Evolutionary conservation across 345 rosid species (phyloP).

Genomic region (Raphanus raphanistrum): DNA sequence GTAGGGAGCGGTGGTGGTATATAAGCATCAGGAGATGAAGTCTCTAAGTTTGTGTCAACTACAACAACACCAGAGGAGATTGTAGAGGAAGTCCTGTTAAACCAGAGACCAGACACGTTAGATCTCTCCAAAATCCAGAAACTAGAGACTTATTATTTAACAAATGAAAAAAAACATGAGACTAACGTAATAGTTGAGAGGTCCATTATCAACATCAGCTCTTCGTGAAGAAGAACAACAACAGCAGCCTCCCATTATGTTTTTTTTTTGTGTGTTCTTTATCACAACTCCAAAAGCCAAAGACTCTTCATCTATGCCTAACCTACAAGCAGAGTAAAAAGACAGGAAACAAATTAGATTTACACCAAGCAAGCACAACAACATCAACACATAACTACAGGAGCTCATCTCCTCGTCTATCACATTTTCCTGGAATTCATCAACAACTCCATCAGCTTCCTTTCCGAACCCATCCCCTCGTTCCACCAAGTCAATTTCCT

Average conservation of each 20-base stretch:
- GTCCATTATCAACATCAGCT: conserved; percentile 46
- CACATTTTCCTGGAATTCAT: too few relatives aligned
- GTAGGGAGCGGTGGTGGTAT: conserved; percentile 74
- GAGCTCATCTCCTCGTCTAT: too few relatives aligned
- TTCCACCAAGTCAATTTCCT: too few relatives aligned
- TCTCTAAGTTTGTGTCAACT: conserved; percentile 84
- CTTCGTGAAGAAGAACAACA: conserved; percentile 61
- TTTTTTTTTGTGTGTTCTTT: neutral
- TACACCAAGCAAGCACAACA: too few relatives aligned
- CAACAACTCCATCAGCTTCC: too few relatives aligned
- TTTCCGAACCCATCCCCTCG: too few relatives aligned
- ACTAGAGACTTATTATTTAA: neutral
- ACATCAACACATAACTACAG: too few relatives aligned
- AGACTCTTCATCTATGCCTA: conserved; percentile 32
- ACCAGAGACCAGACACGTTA: conserved; percentile 54
- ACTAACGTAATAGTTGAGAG: conserved; percentile 55
- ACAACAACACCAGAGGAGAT: conserved; percentile 52
- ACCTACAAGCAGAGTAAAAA: conserved; percentile 16
- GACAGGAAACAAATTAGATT: conserved; percentile 22
- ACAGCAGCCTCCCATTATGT: conserved; percentile 90
- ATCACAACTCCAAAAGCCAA: conserved; percentile 33
- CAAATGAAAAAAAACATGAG: neutral
- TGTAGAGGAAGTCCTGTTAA: conserved; percentile 42
- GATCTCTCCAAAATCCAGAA: too few relatives aligned
- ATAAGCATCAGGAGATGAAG: conserved; percentile 76